Base-by-base conservation (phyloP, 1,284 basidiomycete genomes). In the Trichosporon sp. region DNA sequence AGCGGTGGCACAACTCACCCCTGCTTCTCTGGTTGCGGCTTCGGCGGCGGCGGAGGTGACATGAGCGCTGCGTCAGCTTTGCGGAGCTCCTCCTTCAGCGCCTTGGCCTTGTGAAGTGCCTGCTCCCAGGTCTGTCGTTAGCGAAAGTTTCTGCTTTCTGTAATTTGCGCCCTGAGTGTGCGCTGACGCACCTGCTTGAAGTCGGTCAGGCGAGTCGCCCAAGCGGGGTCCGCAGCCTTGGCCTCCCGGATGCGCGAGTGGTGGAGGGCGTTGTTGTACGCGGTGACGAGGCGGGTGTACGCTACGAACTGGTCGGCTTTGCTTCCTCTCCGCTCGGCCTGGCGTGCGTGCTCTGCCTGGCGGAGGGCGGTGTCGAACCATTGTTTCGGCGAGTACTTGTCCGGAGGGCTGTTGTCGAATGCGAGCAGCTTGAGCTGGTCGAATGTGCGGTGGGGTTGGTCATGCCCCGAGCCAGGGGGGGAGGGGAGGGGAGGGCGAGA, bases 361-460 rank as follows among this genome's bases (percentile, higher is more conserved):
- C 78, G 72, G n/a, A 70, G 66, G 0, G 82, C 81, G n/a, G 76
- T 70, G 40, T 79, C 77, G 63, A 84, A 77, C 83, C 83, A 84
- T 70, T 77, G 76, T 59, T 77, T 75, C 8, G 81, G 78, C 7
- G 78, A 68, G 38, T 71, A 76, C 11, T 74, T 69, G 43, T 65
- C 63, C 11, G 76, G 68, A 0, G 71, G 67, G 7, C 75, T 75
- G 31, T 70, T 54, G 16, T 79, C 73, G 8, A 71, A 48, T 21
- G 73, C 75, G 59, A 77, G 65, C 43, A 66, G 26, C 65, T 63
- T 63, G 64, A 65, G 64, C 37, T 46, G 64, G 38, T 65, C 64
- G 31, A 67, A 31, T 56, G 65, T 31, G 43, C 21, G 35, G 8
- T 51, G 46, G 51, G 61, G 68, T 56, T 32, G 32, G 59, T 37